Percentiles rank a stretch among this genome's conserved stretches.
phyloP scores from a whole-genome alignment of 139 green algal species.

The Chlorella sp. region DNA sequence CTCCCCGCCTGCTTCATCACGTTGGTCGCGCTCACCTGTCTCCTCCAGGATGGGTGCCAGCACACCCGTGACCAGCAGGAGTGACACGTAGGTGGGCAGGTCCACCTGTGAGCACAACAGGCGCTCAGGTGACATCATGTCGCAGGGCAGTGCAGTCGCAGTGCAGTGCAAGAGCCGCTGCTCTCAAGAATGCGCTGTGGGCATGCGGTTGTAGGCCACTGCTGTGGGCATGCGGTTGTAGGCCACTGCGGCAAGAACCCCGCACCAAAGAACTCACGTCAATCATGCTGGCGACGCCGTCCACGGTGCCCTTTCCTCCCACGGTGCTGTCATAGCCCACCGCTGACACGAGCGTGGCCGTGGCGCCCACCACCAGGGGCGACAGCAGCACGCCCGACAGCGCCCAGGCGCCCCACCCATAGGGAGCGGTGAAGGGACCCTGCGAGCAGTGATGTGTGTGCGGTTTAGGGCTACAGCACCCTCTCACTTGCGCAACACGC shows the following conservation, averaged over 20 bases:
- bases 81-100: constrained; percentile 49
- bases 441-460: background rate
- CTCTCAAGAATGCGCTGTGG: too few species aligned
- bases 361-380: constrained; percentile 51
- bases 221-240: too few species aligned
- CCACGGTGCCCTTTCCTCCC: constrained; percentile 57
- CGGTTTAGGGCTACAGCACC: too few species aligned
- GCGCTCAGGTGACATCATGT: too few species aligned
- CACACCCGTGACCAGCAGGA: constrained; percentile 41
- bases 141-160: too few species aligned
- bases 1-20: too few species aligned
- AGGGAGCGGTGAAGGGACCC: constrained; percentile 48
- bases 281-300: constrained; percentile 69
- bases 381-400: constrained; percentile 53
- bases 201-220: too few species aligned
- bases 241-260: too few species aligned
- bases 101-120: too few species aligned
- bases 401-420: constrained; percentile 73
- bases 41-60: constrained; percentile 83
- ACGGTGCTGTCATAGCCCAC: constrained; percentile 36
- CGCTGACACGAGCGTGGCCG: constrained; percentile 26
- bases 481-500: too few species aligned
- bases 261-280: too few species aligned
- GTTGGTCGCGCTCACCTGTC: constrained; percentile 14
- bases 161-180: too few species aligned